A percentile compares a stretch with the other conserved stretches of the same genome.
Conservation (phyloP, 202 grass and related monocot species). For the Setaria italica region DNA sequence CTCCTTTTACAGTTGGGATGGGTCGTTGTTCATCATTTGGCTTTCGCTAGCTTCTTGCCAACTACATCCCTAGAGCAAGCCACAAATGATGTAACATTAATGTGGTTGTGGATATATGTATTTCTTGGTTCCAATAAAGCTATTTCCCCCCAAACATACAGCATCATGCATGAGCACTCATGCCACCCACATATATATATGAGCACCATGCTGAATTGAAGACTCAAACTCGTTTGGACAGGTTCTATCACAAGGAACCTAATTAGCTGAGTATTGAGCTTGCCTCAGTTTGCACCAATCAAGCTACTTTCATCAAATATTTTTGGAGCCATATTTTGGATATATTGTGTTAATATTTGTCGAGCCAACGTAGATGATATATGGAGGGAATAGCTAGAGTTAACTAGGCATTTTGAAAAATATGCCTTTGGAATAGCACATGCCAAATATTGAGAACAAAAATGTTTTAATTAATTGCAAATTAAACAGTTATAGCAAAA, state of each 20-base stretch:
- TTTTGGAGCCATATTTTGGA: neutral
- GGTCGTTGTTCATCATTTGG: conserved; percentile 9
- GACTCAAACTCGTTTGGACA: neutral
- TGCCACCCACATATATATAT: neutral
- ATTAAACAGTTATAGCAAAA: neutral
- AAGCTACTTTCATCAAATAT: neutral
- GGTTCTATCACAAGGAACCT: no score
- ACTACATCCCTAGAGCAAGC: neutral
- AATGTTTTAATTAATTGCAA: neutral
- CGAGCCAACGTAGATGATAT: neutral
- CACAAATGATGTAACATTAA: neutral
- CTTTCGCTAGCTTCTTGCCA: conserved; percentile 24
- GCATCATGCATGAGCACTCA: no score
- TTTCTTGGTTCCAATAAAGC: neutral
- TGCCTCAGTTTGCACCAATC: neutral
- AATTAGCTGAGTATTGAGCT: no score
- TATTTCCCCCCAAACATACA: no score
- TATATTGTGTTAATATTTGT: neutral
- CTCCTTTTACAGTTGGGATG: neutral
- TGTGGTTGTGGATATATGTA: neutral
- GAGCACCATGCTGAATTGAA: neutral
- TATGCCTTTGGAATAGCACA: neutral
- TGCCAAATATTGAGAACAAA: no score
- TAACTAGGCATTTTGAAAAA: neutral
- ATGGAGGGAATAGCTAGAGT: neutral